Percentiles rank a stretch among this genome's conserved stretches.
Conservation (phyloP, 148 eudicot genomes). For the Rhododendron ferrugineum region DNA sequence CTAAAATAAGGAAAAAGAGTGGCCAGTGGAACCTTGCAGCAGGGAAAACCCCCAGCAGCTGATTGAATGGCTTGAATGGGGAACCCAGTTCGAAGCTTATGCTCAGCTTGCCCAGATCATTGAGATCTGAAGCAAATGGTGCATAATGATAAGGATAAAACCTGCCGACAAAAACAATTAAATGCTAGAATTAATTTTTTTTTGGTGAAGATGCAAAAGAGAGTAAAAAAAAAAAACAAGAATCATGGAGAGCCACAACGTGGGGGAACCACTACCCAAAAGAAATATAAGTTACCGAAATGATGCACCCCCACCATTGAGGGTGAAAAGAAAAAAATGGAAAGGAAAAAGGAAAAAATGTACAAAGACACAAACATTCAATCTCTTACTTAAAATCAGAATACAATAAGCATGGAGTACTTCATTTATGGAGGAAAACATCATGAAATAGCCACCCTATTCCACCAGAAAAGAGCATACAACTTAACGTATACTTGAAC, state of each 20-base stretch:
- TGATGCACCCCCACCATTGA: not conserved
- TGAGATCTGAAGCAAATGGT: conserved; percentile 97
- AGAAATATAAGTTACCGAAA: not conserved
- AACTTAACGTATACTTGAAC: not conserved
- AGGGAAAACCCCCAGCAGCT: conserved; percentile 92
- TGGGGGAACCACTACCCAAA: not conserved
- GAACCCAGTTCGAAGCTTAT: conserved; percentile 75
- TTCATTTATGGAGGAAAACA: not conserved
- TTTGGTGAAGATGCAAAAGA: not conserved
- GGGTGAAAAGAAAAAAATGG: not conserved
- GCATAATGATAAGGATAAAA: conserved; percentile 99
- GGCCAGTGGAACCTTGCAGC: conserved; percentile 72
- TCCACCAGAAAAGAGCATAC: not conserved
- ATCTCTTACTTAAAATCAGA: not conserved
- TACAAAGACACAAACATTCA: not conserved
- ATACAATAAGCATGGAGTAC: not conserved
- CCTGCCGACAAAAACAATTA: conserved; percentile 30
- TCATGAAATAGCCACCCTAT: not conserved
- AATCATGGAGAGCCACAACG: not conserved
- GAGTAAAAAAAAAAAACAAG: not conserved
- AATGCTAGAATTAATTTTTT: not conserved
- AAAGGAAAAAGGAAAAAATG: not conserved
- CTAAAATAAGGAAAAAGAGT: not conserved
- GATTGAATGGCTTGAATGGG: conserved; percentile 96
- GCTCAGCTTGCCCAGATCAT: conserved; percentile 55